phyloP scores from a whole-genome alignment of 257 asterid genomes.

The Solanum chiquidenum region DNA sequence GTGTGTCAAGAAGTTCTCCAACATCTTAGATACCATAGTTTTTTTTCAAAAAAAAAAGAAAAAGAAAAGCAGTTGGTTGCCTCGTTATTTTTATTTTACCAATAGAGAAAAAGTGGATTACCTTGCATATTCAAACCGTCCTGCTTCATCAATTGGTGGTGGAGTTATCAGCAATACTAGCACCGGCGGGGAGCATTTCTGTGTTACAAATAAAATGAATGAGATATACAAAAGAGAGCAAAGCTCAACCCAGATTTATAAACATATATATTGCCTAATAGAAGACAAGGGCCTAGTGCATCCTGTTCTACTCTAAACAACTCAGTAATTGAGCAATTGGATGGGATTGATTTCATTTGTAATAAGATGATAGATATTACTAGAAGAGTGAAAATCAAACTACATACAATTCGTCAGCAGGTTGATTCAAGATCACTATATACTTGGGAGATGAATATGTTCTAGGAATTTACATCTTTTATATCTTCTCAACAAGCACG shows the following conservation, averaged over 20 bases:
- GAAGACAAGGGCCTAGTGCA: neutral
- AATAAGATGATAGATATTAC: neutral
- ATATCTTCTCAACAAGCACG: neutral
- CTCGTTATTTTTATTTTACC: neutral
- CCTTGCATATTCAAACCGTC: slow-evolving; percentile 77
- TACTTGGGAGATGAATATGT: neutral
- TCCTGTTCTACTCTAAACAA: neutral
- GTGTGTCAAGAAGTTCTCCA: neutral
- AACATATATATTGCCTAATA: neutral
- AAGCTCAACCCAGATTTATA: neutral
- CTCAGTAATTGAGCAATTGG: neutral
- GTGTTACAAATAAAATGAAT: slow-evolving; percentile 8
- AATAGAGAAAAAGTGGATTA: slow-evolving; percentile 1
- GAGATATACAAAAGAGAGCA: neutral
- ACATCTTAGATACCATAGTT: neutral
- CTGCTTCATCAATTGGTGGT: slow-evolving; percentile 73
- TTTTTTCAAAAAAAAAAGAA: neutral
- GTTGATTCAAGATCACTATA: neutral
- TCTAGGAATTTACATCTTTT: neutral
- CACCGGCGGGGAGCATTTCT: slow-evolving; percentile 52
- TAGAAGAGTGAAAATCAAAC: neutral
- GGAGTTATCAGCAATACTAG: slow-evolving; percentile 72
- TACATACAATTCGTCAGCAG: neutral
- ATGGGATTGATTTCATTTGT: neutral
- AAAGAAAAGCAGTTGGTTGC: neutral